Evolutionary conservation across 75 land plant species (phyloP).

Genomic region (Selaginella tamariscina): DNA sequence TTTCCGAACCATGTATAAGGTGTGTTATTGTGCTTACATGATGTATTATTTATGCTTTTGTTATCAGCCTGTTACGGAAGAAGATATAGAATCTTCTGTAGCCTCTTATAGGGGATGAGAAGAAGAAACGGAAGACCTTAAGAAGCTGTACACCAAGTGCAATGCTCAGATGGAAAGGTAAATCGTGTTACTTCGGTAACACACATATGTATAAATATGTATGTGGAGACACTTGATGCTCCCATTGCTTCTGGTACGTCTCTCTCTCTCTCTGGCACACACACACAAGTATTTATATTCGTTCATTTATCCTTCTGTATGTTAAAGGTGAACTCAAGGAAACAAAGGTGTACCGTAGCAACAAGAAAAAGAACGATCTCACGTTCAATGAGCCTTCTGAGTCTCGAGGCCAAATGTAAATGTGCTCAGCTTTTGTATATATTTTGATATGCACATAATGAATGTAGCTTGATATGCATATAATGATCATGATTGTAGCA

Average conservation of each 20-base stretch:
- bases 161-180: constrained; percentile 73
- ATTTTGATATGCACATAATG: too few relatives aligned
- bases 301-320: not conserved
- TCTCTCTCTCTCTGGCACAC: too few relatives aligned
- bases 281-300: not conserved
- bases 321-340: constrained; percentile 53
- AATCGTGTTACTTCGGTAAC: too few relatives aligned
- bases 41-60: not conserved
- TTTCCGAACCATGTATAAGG: constrained; percentile 53
- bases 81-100: constrained; percentile 81
- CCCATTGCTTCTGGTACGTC: constrained; percentile 56
- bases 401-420: constrained; percentile 17
- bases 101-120: constrained; percentile 76
- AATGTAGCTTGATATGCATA: too few relatives aligned
- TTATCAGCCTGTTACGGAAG: constrained; percentile 56
- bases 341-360: constrained; percentile 38
- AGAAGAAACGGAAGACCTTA: constrained; percentile 59
- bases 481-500: too few relatives aligned
- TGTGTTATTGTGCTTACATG: too few relatives aligned
- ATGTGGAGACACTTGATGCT: constrained; percentile 72
- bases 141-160: constrained; percentile 42
- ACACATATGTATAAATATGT: too few relatives aligned
- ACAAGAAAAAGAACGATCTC: constrained; percentile 3
- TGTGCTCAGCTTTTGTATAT: too few relatives aligned
- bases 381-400: constrained; percentile 47